Evolutionary conservation across 129 eudicot genomes (phyloP).

Genomic region (Escallonia rubra): DNA sequence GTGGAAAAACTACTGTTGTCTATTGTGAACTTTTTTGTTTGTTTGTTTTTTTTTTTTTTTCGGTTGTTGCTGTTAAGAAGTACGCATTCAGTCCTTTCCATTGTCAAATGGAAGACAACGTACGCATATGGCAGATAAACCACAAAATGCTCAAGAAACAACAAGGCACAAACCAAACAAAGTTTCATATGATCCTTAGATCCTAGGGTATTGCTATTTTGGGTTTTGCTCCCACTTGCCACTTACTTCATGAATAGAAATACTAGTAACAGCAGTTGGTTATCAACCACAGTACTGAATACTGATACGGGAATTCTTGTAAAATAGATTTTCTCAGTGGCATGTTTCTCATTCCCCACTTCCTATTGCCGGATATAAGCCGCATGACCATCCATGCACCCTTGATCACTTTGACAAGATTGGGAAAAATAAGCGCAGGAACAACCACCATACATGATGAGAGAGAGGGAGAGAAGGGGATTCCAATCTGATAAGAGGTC

Average conservation of each 20-base stretch:
- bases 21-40: neutral
- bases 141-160: neutral
- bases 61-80: neutral
- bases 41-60: too few relatives aligned
- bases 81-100: constrained; percentile 11
- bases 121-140: constrained; percentile 1
- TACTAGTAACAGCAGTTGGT: constrained; percentile 8
- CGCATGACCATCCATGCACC: constrained; percentile 52
- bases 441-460: constrained; percentile 44
- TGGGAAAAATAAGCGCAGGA: constrained; percentile 15
- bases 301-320: constrained; percentile 19
- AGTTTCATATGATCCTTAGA: constrained; percentile 3
- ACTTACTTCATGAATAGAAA: constrained; percentile 18
- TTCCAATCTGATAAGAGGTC: constrained; percentile 29
- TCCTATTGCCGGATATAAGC: constrained; percentile 28
- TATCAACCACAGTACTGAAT: constrained; percentile 23
- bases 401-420: constrained; percentile 32
- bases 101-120: constrained; percentile 11
- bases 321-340: constrained; percentile 34
- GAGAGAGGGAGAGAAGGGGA: constrained; percentile 25
- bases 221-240: constrained; percentile 36
- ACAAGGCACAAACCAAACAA: constrained; percentile 15
- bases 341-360: constrained; percentile 53
- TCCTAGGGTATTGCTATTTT: constrained; percentile 20
- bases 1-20: constrained; percentile 22